A percentile compares a stretch with the other conserved stretches of the same genome.
Evolutionary conservation across 805 yeast species (phyloP).

Genomic region (Saturnispora sanitii): DNA sequence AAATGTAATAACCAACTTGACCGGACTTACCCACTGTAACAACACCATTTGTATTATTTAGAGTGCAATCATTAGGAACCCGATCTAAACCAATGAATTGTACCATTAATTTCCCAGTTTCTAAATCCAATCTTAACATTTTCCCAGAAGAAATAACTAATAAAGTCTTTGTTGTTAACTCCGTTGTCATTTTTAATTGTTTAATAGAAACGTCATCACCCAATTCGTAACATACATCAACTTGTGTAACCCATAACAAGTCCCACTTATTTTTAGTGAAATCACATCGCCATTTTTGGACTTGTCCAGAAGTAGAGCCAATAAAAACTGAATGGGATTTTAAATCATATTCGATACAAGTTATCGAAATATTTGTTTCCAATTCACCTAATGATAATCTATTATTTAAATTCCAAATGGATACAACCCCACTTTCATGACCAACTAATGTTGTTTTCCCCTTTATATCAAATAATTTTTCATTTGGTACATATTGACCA

Average conservation of each 20-base stretch:
- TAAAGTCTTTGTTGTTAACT: too few species aligned
- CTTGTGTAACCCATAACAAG: conserved; percentile 11
- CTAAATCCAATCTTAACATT: conserved; percentile 8
- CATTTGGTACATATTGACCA: conserved; percentile 1
- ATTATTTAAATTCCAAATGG: conserved; percentile 33
- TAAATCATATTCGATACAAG: conserved; percentile 5
- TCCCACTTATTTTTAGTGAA: background rate
- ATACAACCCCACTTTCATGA: conserved; percentile 30
- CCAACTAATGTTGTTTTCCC: conserved; percentile 38
- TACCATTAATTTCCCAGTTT: conserved; percentile 8
- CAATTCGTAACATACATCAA: background rate
- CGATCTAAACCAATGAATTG: conserved; percentile 13
- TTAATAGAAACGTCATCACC: conserved; percentile 5
- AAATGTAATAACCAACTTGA: background rate
- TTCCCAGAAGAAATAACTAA: conserved; percentile 6
- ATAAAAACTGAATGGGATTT: conserved; percentile 5
- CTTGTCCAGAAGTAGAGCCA: conserved; percentile 17
- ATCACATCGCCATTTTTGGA: conserved; percentile 11
- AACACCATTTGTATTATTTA: conserved; percentile 5
- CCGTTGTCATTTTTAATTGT: background rate
- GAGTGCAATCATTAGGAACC: conserved; percentile 4
- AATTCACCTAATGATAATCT: conserved; percentile 19
- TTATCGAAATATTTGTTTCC: conserved; percentile 6
- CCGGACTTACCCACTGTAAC: conserved; percentile 13
- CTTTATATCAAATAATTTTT: conserved; percentile 37